phyloP scores from a whole-genome alignment of 2,329 filamentous ascomycete genomes.

The Leptoxyphium fumago region DNA sequence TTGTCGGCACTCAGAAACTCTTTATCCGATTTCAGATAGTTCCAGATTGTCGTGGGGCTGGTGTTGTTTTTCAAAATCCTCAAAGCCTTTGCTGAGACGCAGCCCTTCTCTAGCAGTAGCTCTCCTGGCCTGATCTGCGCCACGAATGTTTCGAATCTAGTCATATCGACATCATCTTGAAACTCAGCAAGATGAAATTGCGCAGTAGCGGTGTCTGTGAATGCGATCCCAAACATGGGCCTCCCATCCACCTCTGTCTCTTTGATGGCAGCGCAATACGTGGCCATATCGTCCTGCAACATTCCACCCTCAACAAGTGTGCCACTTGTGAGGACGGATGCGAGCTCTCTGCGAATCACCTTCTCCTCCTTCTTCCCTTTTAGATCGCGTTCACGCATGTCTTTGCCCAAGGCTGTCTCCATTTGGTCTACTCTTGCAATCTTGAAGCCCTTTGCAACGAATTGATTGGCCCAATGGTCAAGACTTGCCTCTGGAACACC shows the following conservation, averaged over 20 bases:
- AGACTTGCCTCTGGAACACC: constrained; percentile 90
- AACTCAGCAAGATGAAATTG: constrained; percentile 92
- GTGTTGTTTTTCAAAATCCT: constrained; percentile 96
- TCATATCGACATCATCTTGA: constrained; percentile 79
- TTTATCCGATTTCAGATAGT: constrained; percentile 67
- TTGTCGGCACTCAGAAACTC: constrained; percentile 87
- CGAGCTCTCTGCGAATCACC: constrained; percentile 79
- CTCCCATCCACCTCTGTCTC: constrained; percentile 49
- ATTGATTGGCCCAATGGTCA: constrained; percentile 96
- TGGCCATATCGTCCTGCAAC: constrained; percentile 96
- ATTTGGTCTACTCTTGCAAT: constrained; percentile 93
- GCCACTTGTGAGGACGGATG: constrained; percentile 79
- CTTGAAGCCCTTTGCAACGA: constrained; percentile 95
- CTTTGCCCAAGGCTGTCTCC: constrained; percentile 88
- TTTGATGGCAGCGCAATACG: constrained; percentile 91
- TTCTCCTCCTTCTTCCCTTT: constrained; percentile 65
- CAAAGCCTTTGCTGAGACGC: constrained; percentile 71
- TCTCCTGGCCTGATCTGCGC: constrained; percentile 85
- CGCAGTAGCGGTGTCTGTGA: constrained; percentile 89
- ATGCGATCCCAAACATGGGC: constrained; percentile 79
- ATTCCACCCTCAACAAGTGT: constrained; percentile 92
- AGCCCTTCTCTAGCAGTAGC: constrained; percentile 68
- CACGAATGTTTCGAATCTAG: constrained; percentile 92
- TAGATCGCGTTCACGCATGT: constrained; percentile 86
- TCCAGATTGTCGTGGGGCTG: constrained; percentile 85